Conservation (phyloP, 352 stramenopile species). For the Pythium oligandrum region DNA sequence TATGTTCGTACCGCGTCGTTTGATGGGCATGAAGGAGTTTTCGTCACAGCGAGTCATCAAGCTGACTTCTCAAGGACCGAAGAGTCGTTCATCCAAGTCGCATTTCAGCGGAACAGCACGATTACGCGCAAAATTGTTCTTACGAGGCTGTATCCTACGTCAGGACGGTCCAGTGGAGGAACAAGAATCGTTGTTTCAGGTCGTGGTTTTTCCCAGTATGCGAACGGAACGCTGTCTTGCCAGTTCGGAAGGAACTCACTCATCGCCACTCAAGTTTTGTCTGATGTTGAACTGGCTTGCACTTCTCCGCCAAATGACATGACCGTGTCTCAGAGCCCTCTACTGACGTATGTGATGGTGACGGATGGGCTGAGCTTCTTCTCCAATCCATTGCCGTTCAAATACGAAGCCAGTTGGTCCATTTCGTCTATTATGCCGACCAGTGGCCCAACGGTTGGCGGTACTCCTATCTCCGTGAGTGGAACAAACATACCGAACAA, state of each 20-base stretch:
- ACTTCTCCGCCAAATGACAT: conserved; percentile 26
- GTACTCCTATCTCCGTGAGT: conserved; percentile 28
- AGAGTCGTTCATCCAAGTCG: conserved; percentile 38
- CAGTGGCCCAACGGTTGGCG: conserved; percentile 26
- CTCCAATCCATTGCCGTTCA: conserved; percentile 52
- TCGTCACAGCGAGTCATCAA: conserved; percentile 41
- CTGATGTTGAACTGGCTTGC: conserved; percentile 38
- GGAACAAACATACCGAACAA: conserved; percentile 13
- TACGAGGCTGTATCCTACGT: conserved; percentile 12
- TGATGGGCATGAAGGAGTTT: conserved; percentile 58
- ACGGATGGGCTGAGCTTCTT: conserved; percentile 46
- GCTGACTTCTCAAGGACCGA: conserved; percentile 37
- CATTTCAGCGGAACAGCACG: conserved; percentile 26
- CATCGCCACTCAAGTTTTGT: conserved; percentile 24
- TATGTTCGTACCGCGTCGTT: conserved; percentile 46
- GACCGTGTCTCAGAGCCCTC: conserved; percentile 13
- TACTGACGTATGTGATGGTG: conserved; percentile 42
- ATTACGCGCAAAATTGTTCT: conserved; percentile 17
- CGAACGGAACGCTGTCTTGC: conserved; percentile 30
- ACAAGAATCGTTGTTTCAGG: conserved; percentile 39
- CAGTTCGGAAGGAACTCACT: conserved; percentile 44
- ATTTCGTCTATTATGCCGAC: conserved; percentile 20
- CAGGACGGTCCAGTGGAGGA: conserved; percentile 30
- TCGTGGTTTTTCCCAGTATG: conserved; percentile 29
- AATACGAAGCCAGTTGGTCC: conserved; percentile 40